Evolutionary conservation across 805 yeast genomes (phyloP).

Genomic region (Myxozyma sirexii): DNA sequence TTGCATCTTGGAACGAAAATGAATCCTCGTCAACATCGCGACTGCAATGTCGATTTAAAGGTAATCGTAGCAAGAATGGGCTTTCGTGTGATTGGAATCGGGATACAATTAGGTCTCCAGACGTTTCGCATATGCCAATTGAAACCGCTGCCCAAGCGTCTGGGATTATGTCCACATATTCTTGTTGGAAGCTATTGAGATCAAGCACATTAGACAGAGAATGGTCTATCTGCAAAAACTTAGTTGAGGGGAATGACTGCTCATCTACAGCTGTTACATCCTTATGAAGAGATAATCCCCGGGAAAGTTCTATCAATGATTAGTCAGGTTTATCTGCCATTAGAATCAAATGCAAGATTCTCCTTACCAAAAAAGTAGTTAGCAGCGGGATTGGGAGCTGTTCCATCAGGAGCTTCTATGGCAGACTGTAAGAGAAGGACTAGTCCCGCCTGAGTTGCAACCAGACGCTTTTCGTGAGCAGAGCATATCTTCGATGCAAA

Average conservation of each 20-base stretch:
- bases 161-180: conserved; percentile 45
- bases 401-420: conserved; percentile 10
- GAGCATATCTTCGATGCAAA: conserved; percentile 15
- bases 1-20: conserved; percentile 52
- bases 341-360: too few relatives aligned
- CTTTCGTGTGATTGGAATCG: conserved; percentile 44
- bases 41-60: conserved; percentile 55
- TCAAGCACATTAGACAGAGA: conserved; percentile 24
- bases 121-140: conserved; percentile 59
- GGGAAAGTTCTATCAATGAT: conserved; percentile 9
- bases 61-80: conserved; percentile 60
- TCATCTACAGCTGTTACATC: conserved; percentile 17
- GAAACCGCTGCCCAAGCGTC: conserved; percentile 60
- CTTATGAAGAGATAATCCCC: conserved; percentile 13
- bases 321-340: background rate
- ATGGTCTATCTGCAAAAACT: conserved; percentile 9
- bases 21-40: conserved; percentile 50
- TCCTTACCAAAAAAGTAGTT: conserved; percentile 22
- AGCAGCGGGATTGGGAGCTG: conserved; percentile 9
- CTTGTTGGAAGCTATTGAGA: conserved; percentile 26
- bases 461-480: conserved; percentile 3
- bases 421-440: conserved; percentile 27
- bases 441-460: conserved; percentile 12
- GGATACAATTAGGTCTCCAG: conserved; percentile 62
- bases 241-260: background rate